phyloP scores from a whole-genome alignment of 805 yeast species.

The Cyberlindnera mycetangii region DNA sequence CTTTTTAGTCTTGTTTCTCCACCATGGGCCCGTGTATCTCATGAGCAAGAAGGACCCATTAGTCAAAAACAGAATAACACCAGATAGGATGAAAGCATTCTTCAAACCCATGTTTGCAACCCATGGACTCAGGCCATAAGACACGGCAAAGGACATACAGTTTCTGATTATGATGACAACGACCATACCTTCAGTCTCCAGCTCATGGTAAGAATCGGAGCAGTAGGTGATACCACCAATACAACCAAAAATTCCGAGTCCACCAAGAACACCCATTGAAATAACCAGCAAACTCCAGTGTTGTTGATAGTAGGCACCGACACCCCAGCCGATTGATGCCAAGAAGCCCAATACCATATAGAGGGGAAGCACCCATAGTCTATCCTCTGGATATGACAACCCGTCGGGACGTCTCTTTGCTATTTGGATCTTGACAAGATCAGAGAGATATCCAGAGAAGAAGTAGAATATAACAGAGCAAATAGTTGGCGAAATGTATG shows the following conservation, averaged over 20 bases:
- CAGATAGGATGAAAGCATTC: conserved; percentile 55
- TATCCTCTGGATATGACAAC: conserved; percentile 52
- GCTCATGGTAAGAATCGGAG: conserved; percentile 53
- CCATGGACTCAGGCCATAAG: conserved; percentile 62
- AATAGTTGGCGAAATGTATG: conserved; percentile 51
- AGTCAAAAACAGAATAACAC: conserved; percentile 44
- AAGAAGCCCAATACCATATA: conserved; percentile 50
- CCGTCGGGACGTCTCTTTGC: conserved; percentile 49
- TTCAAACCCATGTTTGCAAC: conserved; percentile 48
- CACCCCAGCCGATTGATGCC: conserved; percentile 60
- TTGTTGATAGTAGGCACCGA: conserved; percentile 52
- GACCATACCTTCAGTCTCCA: conserved; percentile 53
- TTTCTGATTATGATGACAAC: conserved; percentile 56
- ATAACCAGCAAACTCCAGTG: conserved; percentile 55
- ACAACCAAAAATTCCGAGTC: conserved; percentile 51
- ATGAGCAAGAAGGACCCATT: conserved; percentile 25
- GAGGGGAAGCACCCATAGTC: conserved; percentile 48
- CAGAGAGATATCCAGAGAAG: conserved; percentile 37
- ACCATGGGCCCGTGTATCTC: conserved; percentile 27
- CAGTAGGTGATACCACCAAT: conserved; percentile 50
- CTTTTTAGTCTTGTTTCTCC: conserved; percentile 27
- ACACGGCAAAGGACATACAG: conserved; percentile 55
- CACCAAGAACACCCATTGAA: conserved; percentile 57
- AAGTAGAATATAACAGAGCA: conserved; percentile 43
- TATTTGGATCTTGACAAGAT: conserved; percentile 44